Percentiles rank a stretch among this genome's conserved stretches.
These are phyloP conservation scores for Cafeteria roenbergensis DNA, from an alignment of 108 stramenopile genomes.

Conservation along the genomic window DNA sequence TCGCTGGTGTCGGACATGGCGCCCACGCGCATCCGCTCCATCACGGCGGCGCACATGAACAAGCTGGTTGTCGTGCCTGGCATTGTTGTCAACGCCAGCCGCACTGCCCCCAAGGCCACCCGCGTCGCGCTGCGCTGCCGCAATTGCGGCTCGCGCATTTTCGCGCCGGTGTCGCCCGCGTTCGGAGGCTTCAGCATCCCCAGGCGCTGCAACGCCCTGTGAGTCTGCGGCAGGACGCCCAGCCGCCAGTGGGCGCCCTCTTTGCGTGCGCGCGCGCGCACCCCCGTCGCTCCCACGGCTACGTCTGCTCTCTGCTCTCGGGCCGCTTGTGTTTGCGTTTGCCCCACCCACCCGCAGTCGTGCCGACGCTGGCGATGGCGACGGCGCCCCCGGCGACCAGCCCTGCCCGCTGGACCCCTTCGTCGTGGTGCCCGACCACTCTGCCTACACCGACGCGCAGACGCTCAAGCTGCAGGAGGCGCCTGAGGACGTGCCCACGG, in stretches of 20 bases:
- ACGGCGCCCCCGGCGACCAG: slow-evolving; percentile 22
- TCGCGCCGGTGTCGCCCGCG: slow-evolving; percentile 26
- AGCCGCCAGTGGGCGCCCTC: background rate
- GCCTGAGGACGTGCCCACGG: slow-evolving; percentile 47
- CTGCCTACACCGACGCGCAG: slow-evolving; percentile 81
- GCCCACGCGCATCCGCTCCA: slow-evolving; percentile 63
- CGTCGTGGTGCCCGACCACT: slow-evolving; percentile 71
- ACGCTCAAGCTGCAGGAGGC: slow-evolving; percentile 91
- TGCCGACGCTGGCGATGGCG: background rate
- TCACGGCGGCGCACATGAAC: slow-evolving; percentile 84
- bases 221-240: too few species aligned
- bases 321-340: background rate
- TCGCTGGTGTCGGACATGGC: too few species aligned
- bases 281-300: background rate
- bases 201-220: slow-evolving; percentile 33
- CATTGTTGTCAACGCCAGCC: slow-evolving; percentile 75
- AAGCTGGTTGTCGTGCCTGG: slow-evolving; percentile 76
- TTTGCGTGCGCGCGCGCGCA: background rate
- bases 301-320: background rate
- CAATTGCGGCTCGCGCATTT: slow-evolving; percentile 53
- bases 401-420: slow-evolving; percentile 71
- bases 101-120: slow-evolving; percentile 64
- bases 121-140: slow-evolving; percentile 63
- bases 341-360: background rate
- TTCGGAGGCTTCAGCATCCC: slow-evolving; percentile 51